These are phyloP conservation scores for Alliaria petiolata DNA, from an alignment of 345 rosid species.

Conservation along the genomic window DNA sequence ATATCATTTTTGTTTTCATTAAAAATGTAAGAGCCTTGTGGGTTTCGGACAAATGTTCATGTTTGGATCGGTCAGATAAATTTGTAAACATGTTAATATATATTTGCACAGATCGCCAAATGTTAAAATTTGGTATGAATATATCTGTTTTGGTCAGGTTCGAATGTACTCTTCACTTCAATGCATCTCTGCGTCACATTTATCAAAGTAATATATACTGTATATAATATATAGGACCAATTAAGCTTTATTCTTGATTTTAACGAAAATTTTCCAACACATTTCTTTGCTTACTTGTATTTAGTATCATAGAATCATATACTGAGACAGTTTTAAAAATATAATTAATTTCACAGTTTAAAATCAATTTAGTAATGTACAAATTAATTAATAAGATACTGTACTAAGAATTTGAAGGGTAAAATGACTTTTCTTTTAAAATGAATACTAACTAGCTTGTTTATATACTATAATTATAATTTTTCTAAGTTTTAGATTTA, in stretches of 20 bases:
- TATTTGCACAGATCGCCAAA: slow-evolving; percentile 21
- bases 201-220: neutral
- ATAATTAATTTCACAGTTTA: neutral
- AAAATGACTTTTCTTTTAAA: too few species aligned
- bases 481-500: neutral
- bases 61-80: slow-evolving; percentile 20
- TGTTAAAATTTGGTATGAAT: slow-evolving; percentile 19
- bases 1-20: slow-evolving; percentile 6
- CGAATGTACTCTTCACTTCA: slow-evolving; percentile 19
- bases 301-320: neutral
- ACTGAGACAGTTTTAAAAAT: too few species aligned
- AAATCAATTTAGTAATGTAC: neutral
- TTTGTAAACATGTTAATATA: slow-evolving; percentile 21
- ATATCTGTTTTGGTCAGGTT: slow-evolving; percentile 17
- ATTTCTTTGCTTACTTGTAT: neutral
- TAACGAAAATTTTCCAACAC: neutral
- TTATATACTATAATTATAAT: neutral
- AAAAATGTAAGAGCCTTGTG: slow-evolving; percentile 6
- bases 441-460: neutral
- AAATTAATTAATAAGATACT: neutral
- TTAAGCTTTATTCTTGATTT: neutral
- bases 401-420: neutral
- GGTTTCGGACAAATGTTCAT: slow-evolving; percentile 28
- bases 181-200: slow-evolving; percentile 13
- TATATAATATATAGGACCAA: neutral